Conservation (phyloP, 768 basidiomycete species). For the Postia placenta region DNA sequence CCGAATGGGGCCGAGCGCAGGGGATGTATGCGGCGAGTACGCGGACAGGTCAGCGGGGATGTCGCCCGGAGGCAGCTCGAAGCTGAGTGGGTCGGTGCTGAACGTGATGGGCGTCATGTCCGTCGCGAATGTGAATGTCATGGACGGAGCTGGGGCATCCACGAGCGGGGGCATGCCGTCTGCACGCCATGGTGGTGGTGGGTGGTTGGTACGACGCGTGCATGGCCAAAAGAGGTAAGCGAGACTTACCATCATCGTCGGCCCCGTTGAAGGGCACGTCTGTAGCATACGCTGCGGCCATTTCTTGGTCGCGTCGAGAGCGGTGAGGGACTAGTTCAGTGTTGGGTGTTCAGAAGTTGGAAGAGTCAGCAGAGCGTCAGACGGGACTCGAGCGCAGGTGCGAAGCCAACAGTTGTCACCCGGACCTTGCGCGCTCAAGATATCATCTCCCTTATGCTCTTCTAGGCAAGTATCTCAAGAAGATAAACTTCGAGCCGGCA, state of each 20-base stretch:
- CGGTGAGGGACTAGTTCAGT: slow-evolving; percentile 4
- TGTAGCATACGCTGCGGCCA: slow-evolving; percentile 21
- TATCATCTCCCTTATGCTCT: slow-evolving; percentile 23
- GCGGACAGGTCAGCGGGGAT: slow-evolving; percentile 16
- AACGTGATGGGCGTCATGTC: slow-evolving; percentile 53
- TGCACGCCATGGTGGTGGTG: slow-evolving; percentile 10
- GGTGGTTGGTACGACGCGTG: slow-evolving; percentile 13
- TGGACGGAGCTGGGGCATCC: slow-evolving; percentile 44
- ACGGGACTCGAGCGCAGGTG: background rate
- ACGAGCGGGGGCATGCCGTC: slow-evolving; percentile 36
- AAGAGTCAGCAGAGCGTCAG: background rate
- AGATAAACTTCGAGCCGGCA: slow-evolving; percentile 5
- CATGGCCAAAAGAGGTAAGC: slow-evolving; percentile 13
- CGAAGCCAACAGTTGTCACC: slow-evolving; percentile 3
- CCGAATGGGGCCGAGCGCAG: slow-evolving; percentile 30
- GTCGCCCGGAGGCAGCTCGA: slow-evolving; percentile 23
- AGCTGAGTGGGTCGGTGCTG: slow-evolving; percentile 30
- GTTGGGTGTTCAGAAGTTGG: slow-evolving; percentile 9
- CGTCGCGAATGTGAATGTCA: slow-evolving; percentile 58
- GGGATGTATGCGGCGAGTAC: slow-evolving; percentile 16
- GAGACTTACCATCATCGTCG: slow-evolving; percentile 32
- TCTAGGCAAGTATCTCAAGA: slow-evolving; percentile 13
- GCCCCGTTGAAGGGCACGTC: slow-evolving; percentile 19
- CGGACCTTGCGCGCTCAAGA: slow-evolving; percentile 13
- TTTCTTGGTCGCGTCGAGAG: slow-evolving; percentile 7